These are phyloP conservation scores for Chamaenerion angustifolium DNA, from an alignment of 345 rosid species.

Conservation along the genomic window DNA sequence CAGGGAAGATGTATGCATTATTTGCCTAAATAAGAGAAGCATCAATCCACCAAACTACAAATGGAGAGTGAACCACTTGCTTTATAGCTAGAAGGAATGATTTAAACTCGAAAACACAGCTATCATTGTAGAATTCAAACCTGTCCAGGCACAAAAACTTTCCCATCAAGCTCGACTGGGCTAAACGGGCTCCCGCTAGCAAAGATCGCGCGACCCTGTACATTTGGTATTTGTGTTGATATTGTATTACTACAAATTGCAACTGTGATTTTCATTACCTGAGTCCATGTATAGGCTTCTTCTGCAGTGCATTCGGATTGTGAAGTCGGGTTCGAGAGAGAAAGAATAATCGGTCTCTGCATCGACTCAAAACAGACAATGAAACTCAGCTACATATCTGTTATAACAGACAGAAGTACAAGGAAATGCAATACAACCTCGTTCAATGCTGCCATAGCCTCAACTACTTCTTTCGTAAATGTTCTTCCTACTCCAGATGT, in stretches of 20 bases:
- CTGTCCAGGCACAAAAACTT: slow-evolving; percentile 69
- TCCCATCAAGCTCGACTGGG: slow-evolving; percentile 60
- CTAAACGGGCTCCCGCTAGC: slow-evolving; percentile 93
- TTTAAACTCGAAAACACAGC: background rate
- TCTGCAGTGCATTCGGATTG: slow-evolving; percentile 98
- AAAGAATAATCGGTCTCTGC: slow-evolving; percentile 79
- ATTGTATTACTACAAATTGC: too few species aligned
- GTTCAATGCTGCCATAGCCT: slow-evolving; percentile 73
- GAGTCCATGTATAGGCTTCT: slow-evolving; percentile 79
- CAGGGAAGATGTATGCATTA: slow-evolving; percentile 96
- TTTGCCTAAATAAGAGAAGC: slow-evolving; percentile 38
- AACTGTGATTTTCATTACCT: too few species aligned
- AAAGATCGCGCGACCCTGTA: slow-evolving; percentile 82
- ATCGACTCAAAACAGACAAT: slow-evolving; percentile 5
- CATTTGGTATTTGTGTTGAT: too few species aligned
- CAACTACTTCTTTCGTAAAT: slow-evolving; percentile 75
- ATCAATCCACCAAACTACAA: background rate
- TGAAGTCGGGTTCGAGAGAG: slow-evolving; percentile 96
- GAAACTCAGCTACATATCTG: background rate
- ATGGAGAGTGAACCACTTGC: background rate
- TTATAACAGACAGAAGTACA: background rate
- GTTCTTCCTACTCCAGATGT: slow-evolving; percentile 91
- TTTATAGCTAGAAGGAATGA: background rate
- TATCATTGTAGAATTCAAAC: slow-evolving; percentile 12
- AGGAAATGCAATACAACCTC: slow-evolving; percentile 26